Conservation (phyloP, 306 rosid genomes). For the Trifolium repens region DNA sequence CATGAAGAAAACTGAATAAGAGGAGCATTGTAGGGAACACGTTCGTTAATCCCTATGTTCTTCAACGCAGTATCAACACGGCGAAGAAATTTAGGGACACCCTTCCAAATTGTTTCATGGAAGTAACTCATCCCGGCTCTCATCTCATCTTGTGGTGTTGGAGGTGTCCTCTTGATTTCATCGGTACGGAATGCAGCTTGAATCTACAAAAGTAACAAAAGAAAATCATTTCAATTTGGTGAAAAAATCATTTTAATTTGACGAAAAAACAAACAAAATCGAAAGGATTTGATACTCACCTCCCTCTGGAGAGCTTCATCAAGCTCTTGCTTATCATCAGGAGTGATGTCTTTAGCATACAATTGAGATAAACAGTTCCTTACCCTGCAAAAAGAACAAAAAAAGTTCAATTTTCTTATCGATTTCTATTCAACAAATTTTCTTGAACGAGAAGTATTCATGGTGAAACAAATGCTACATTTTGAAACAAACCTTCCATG, state of each 20-base stretch:
- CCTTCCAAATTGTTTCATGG: conserved; percentile 97
- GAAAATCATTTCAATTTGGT: neutral
- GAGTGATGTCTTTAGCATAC: conserved; percentile 91
- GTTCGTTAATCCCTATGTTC: conserved; percentile 87
- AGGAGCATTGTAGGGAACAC: conserved; percentile 95
- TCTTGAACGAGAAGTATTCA: conserved; percentile 5
- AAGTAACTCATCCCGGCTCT: conserved; percentile 99
- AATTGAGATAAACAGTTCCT: conserved; percentile 80
- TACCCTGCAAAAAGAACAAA: conserved; percentile 54
- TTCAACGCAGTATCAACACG: conserved; percentile 97
- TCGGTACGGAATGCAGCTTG: conserved; percentile 99
- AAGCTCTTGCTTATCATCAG: conserved; percentile 98
- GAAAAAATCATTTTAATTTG: neutral
- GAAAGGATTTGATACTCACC: conserved; percentile 54
- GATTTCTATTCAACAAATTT: neutral
- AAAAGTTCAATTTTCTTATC: neutral
- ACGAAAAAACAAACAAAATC: conserved; percentile 1
- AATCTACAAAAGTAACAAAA: conserved; percentile 58
- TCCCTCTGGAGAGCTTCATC: conserved; percentile 97
- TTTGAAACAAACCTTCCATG: conserved; percentile 76
- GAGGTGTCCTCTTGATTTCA: conserved; percentile 92
- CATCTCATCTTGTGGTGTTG: conserved; percentile 99
- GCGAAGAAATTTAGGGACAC: conserved; percentile 91
- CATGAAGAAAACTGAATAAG: conserved; percentile 97
- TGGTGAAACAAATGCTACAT: conserved; percentile 12